Base-by-base conservation (phyloP, 495 filamentous ascomycete species). In the Thozetella sp. region DNA sequence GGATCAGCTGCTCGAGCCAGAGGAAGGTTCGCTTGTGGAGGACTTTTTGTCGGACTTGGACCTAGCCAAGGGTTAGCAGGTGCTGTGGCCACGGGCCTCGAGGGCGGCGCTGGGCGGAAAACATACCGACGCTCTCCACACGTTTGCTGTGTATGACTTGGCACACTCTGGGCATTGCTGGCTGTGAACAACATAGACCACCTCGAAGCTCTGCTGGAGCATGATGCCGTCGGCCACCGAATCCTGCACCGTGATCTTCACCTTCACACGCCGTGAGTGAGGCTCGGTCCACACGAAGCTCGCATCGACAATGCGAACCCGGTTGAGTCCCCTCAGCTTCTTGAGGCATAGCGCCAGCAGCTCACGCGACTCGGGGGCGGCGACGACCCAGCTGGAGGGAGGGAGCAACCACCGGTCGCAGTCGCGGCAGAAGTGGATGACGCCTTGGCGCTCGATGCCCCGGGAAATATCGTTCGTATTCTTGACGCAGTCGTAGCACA, bases 201-300 rank as follows among this genome's bases (percentile, higher is more conserved):
- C 93, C 72, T 97, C 93, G 65, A 99, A 96, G 40, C 87, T 89
- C 69, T 99, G 95, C 72, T 98, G 94, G 65, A 99, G 79, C 58
- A 97, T 89, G 79, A 92, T 68, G 76, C 93, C 82, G 83, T 90
- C 75, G 77, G 86, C 74, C 2, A 85, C 83, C 15, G 77, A 71
- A 40, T 86, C 85, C 68, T 99, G 94, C 19, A 99, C 85, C 0
- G 93, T 97, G 67, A 99, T 90, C 76, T 96, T 96, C 62, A 99
- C 87, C 69, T 90, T 93, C 54, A 99, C 81, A 66, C 95, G 80
- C 67, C 91, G 81, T 53, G 91, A 96, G 79, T 99, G 95, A 6
- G 95, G 95, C 75, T 99, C 95, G 2, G 95, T 99, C 95, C 95
- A 99, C 63, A 97, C 92, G 70, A 99, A 99, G 66, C 86, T 90